These are phyloP conservation scores for Paramecium octaurelia DNA, from an alignment of 73 alveolate species.

Conservation along the genomic window DNA sequence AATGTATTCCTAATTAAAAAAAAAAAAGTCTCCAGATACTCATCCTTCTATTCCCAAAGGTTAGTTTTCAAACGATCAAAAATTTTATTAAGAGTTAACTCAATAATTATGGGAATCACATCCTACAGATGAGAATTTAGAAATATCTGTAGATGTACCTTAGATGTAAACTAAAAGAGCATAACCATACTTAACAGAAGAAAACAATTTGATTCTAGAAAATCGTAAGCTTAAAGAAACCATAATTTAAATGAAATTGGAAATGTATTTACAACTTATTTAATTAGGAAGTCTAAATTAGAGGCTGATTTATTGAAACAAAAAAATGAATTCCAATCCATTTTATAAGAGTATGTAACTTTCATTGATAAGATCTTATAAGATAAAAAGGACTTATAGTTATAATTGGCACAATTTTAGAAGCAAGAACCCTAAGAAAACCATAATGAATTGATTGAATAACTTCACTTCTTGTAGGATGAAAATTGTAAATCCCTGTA, in stretches of 20 bases:
- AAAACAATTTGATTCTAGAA: not conserved
- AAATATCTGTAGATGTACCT: not conserved
- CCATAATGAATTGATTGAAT: not conserved
- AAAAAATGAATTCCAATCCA: not conserved
- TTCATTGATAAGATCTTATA: constrained; percentile 26
- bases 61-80: constrained; percentile 7
- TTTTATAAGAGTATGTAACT: constrained; percentile 1
- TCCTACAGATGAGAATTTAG: constrained; percentile 34
- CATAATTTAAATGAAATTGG: constrained; percentile 22
- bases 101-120: constrained; percentile 29
- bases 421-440: not conserved
- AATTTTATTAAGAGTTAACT: constrained; percentile 14
- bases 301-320: constrained; percentile 10
- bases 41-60: not conserved
- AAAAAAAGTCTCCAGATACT: not conserved
- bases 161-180: constrained; percentile 13
- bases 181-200: not conserved
- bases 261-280: not conserved
- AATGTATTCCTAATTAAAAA: constrained; percentile 2
- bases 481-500: not conserved
- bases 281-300: constrained; percentile 34
- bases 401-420: not conserved
- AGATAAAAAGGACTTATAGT: constrained; percentile 27
- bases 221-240: constrained; percentile 18
- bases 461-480: not conserved